phyloP scores from a whole-genome alignment of 2,329 filamentous ascomycete species.

The Phoma sp. region DNA sequence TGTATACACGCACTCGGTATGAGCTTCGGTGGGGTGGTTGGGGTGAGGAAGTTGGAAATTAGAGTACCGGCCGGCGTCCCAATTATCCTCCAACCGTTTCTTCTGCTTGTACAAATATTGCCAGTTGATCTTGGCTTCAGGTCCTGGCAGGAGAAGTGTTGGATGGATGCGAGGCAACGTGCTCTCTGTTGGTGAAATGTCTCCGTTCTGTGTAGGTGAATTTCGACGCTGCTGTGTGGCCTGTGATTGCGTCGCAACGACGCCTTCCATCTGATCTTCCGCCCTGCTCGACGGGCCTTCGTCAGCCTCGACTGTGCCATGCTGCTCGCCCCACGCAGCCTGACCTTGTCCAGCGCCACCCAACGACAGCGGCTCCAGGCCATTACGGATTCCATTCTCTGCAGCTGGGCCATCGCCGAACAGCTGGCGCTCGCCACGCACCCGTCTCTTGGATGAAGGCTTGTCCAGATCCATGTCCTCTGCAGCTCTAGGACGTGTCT shows the following conservation, averaged over 20 bases:
- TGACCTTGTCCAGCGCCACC: conserved; percentile 25
- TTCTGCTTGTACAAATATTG: conserved; percentile 91
- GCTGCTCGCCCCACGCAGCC: conserved; percentile 55
- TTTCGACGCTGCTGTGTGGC: conserved; percentile 28
- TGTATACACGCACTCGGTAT: conserved; percentile 92
- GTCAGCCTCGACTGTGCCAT: conserved; percentile 58
- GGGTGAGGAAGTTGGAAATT: conserved; percentile 94
- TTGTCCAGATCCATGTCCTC: conserved; percentile 58
- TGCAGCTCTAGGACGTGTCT: conserved; percentile 54
- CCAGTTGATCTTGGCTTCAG: conserved; percentile 80
- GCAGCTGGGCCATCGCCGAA: conserved; percentile 45
- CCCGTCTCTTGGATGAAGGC: conserved; percentile 62
- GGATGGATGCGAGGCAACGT: conserved; percentile 37
- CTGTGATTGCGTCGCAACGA: conserved; percentile 29
- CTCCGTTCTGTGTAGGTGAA: conserved; percentile 14
- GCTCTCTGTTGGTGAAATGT: conserved; percentile 18
- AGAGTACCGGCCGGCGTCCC: conserved; percentile 80
- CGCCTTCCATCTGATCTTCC: conserved; percentile 50
- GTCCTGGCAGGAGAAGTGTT: conserved; percentile 40
- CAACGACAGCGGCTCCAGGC: too few relatives aligned
- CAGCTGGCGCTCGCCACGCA: conserved; percentile 52
- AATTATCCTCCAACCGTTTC: conserved; percentile 84
- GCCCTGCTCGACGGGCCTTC: conserved; percentile 36
- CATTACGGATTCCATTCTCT: conserved; percentile 33
- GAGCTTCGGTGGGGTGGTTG: conserved; percentile 78